These are phyloP conservation scores for Peronospora destructor DNA, from an alignment of 352 stramenopile genomes.

Conservation along the genomic window DNA sequence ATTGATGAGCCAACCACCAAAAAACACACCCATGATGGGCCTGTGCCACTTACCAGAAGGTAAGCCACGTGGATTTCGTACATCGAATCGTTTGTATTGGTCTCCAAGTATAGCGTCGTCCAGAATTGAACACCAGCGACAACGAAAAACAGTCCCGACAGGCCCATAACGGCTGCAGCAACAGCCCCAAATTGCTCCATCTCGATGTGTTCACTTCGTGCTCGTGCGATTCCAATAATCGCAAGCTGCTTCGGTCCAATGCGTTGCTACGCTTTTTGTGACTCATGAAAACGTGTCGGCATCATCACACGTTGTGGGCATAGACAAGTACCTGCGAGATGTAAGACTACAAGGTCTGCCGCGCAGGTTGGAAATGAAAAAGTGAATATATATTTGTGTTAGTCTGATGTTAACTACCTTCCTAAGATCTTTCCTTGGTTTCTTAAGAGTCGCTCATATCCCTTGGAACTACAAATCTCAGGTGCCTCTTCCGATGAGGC, in stretches of 20 bases:
- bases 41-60: constrained; percentile 66
- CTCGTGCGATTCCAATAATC: constrained; percentile 15
- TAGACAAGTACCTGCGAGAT: too few species aligned
- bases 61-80: constrained; percentile 75
- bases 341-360: too few species aligned
- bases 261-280: constrained; percentile 3
- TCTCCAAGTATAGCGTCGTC: constrained; percentile 79
- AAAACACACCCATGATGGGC: constrained; percentile 80
- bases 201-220: constrained; percentile 21
- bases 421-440: too few species aligned
- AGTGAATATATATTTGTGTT: too few species aligned
- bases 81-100: constrained; percentile 68
- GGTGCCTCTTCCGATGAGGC: too few species aligned
- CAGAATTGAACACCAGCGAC: constrained; percentile 79
- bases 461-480: too few species aligned
- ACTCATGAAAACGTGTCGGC: constrained; percentile 24
- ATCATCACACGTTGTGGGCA: constrained; percentile 25
- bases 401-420: too few species aligned
- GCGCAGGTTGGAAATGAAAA: too few species aligned
- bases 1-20: constrained; percentile 79
- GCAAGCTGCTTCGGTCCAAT: constrained; percentile 13
- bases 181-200: constrained; percentile 42
- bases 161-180: constrained; percentile 59
- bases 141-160: constrained; percentile 81
- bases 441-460: too few species aligned